These are phyloP conservation scores for Macrophomina tecta DNA, from an alignment of 2,329 filamentous ascomycete species.

Conservation along the genomic window DNA sequence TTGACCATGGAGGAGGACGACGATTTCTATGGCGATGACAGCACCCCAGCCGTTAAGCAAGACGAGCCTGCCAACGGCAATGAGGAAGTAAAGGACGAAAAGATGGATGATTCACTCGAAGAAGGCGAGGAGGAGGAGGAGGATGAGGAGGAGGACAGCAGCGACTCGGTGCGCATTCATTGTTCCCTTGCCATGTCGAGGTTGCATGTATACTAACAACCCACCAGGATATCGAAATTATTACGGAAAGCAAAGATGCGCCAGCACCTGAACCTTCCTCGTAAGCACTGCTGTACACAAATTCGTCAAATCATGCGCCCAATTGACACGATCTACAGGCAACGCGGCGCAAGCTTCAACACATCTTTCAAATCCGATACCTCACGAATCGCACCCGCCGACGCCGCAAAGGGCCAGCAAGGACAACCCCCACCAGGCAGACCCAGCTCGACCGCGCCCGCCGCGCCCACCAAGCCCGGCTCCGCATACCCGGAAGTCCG, in stretches of 20 bases:
- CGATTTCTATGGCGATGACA: constrained; percentile 53
- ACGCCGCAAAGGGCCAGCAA: constrained; percentile 34
- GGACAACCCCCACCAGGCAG: constrained; percentile 29
- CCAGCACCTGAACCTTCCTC: constrained; percentile 43
- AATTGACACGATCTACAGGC: constrained; percentile 32
- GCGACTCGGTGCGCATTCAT: constrained; percentile 45
- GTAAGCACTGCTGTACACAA: constrained; percentile 33
- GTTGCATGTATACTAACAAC: constrained; percentile 32
- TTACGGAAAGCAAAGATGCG: constrained; percentile 54
- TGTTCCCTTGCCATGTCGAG: neutral
- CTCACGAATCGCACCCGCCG: constrained; percentile 36
- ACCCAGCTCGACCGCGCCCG: constrained; percentile 22
- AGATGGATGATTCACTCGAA: constrained; percentile 53
- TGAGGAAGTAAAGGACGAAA: constrained; percentile 48
- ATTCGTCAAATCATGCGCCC: neutral
- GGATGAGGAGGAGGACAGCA: constrained; percentile 44
- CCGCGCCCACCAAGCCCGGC: constrained; percentile 42
- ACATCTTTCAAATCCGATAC: constrained; percentile 44
- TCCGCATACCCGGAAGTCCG: constrained; percentile 70
- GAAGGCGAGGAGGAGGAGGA: constrained; percentile 55
- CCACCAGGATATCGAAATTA: constrained; percentile 58
- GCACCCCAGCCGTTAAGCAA: constrained; percentile 29
- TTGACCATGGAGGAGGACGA: constrained; percentile 57
- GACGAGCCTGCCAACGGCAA: constrained; percentile 37
- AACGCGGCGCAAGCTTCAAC: constrained; percentile 38